Conservation (phyloP, 2,329 filamentous ascomycete genomes). For the Tolypocladium amazonense region DNA sequence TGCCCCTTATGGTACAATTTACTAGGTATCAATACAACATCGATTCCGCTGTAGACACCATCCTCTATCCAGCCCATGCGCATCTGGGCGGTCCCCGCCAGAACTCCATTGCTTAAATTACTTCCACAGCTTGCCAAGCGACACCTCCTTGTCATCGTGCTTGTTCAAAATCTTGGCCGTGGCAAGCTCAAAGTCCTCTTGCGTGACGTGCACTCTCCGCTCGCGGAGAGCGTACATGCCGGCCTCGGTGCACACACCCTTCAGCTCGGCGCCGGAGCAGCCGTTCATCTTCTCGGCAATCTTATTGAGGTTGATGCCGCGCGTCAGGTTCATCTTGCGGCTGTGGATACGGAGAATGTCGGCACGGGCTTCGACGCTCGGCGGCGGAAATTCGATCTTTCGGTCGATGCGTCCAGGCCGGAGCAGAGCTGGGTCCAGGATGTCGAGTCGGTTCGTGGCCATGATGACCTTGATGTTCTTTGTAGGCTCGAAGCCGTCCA, state of each 20-base stretch:
- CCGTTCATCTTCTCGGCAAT: conserved; percentile 99
- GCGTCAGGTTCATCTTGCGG: conserved; percentile 95
- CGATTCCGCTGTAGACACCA: neutral
- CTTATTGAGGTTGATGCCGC: conserved; percentile 95
- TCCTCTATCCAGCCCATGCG: neutral
- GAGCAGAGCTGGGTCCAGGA: conserved; percentile 87
- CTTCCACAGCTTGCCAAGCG: conserved; percentile 70
- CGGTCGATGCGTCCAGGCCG: conserved; percentile 96
- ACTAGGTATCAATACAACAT: neutral
- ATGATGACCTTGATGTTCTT: conserved; percentile 99
- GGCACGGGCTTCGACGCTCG: conserved; percentile 88
- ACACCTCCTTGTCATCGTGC: conserved; percentile 96
- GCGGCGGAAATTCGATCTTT: conserved; percentile 98
- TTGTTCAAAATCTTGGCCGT: conserved; percentile 99
- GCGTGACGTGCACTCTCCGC: conserved; percentile 92
- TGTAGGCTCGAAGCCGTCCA: conserved; percentile 96
- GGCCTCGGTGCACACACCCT: conserved; percentile 97
- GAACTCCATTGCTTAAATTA: conserved; percentile 11
- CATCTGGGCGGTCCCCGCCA: neutral
- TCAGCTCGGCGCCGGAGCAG: conserved; percentile 92
- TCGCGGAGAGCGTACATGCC: conserved; percentile 97
- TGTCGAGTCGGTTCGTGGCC: conserved; percentile 97
- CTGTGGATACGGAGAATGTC: conserved; percentile 98
- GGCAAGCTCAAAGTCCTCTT: conserved; percentile 97
- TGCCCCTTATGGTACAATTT: neutral